Evolutionary conservation across 1,139 yeast species (phyloP), one percentile per base, ranked within the genome.

Genomic region (Insectozyma bohioensis): DNA sequence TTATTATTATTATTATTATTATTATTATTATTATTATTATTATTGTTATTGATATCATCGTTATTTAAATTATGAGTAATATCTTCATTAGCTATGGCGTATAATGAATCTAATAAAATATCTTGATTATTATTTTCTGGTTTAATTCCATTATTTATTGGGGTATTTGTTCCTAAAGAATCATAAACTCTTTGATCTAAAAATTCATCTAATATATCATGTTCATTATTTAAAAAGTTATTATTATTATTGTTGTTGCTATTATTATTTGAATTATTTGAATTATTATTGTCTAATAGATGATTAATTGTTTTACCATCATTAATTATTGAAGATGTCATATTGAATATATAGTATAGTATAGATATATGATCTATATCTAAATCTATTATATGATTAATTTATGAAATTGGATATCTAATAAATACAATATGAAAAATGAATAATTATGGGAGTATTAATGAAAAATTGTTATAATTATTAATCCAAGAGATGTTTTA

Each of bases 141-240:
- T 28, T 31, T 32, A 13, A 28, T 12, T 13, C 22, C 22, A 56
- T 21, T 34, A 20, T 31, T 49, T 47, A 14, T 30, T 38, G 63
- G 63, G 3, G 61, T 52, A 34, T 48, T 55, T 13, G 51, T 47
- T 8, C 58, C 58, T 30, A 60, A 42, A 12, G 62, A 54, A 19
- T 72, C 79, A 42, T 73, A 75, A 2, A 75, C 71, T 35, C 81
- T 56, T 46, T 72, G 75, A 50, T 77, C 83, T 34, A 77, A 58
- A 44, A 77, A 76, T 51, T 77, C 83, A 45, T 75, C 80, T 33
- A 77, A 51, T 24, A 68, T 63, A 39, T 68, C 73, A 28, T 63
- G 69, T 33, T 63, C 67, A 17, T 61, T 40, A 20, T 30, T 32
- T 3, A 33, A 25, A 12, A 27, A 30, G 6, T 20, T 28, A 24